Evolutionary conservation across 306 rosid genomes (phyloP).

Genomic region (Mucuna pruriens): DNA sequence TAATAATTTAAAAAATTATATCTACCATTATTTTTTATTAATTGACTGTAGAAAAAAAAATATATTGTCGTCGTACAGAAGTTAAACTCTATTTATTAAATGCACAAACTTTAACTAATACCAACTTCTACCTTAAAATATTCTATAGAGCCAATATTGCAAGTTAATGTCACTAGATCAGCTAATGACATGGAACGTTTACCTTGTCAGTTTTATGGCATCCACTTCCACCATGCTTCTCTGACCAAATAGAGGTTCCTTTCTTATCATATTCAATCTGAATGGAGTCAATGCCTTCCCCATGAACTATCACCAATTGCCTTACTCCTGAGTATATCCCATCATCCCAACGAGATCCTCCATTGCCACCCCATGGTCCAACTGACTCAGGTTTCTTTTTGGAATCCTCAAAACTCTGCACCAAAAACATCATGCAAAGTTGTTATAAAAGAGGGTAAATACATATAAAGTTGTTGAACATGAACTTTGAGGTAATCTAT

Average conservation of each 20-base stretch:
- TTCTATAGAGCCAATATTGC: conserved; percentile 2
- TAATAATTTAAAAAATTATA: too few species aligned
- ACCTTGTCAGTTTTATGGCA: conserved; percentile 68
- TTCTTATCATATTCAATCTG: conserved; percentile 74
- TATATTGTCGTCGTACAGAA: too few species aligned
- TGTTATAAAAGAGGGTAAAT: background rate
- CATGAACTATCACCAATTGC: conserved; percentile 77
- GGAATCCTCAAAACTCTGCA: conserved; percentile 49
- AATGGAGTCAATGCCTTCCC: conserved; percentile 75
- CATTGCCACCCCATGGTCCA: conserved; percentile 89
- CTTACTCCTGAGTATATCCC: conserved; percentile 65
- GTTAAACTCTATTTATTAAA: background rate
- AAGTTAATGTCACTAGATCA: conserved; percentile 16
- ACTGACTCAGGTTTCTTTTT: conserved; percentile 48
- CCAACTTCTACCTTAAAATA: conserved; percentile 20
- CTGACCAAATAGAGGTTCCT: conserved; percentile 73
- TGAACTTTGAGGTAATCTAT: conserved; percentile 1
- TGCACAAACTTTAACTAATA: conserved; percentile 9
- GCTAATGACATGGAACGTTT: conserved; percentile 18
- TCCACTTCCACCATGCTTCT: conserved; percentile 83
- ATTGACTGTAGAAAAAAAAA: too few species aligned
- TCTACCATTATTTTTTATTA: too few species aligned
- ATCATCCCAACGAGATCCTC: conserved; percentile 72
- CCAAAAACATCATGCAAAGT: conserved; percentile 32
- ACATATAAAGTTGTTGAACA: conserved; percentile 27